Evolutionary conservation across 2,329 filamentous ascomycete species (phyloP).

Genomic region (Chrysosphaeria jannelii): DNA sequence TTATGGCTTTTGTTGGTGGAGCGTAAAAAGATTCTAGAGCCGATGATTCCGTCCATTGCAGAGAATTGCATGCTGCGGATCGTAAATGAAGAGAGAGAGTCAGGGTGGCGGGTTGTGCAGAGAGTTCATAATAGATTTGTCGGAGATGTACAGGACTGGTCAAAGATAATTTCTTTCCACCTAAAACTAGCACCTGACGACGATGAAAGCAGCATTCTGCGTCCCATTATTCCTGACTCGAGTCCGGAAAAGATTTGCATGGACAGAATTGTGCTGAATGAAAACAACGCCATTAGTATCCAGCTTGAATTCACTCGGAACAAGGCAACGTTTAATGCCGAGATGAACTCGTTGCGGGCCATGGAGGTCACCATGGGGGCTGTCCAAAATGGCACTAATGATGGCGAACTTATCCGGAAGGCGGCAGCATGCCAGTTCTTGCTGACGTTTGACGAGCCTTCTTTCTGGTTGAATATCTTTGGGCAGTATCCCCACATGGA

Average conservation of each 20-base stretch:
- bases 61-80: slow-evolving; percentile 3
- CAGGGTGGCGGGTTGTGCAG: slow-evolving; percentile 3
- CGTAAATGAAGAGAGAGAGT: slow-evolving; percentile 1
- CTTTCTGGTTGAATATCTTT: slow-evolving; percentile 5
- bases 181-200: slow-evolving; percentile 4
- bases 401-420: no score
- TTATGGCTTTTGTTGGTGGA: slow-evolving; percentile 5
- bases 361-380: no score
- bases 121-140: slow-evolving; percentile 4
- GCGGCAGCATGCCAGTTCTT: no score
- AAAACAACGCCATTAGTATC: no score
- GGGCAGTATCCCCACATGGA: slow-evolving; percentile 5
- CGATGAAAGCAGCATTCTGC: slow-evolving; percentile 4
- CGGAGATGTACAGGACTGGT: slow-evolving; percentile 1
- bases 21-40: background rate
- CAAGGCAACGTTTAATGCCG: no score
- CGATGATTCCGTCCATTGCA: slow-evolving; percentile 3
- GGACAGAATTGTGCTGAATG: slow-evolving; percentile 1
- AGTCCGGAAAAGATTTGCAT: background rate
- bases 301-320: no score
- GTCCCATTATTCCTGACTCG: background rate
- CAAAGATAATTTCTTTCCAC: slow-evolving; percentile 3
- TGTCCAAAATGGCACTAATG: no score
- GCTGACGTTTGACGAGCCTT: slow-evolving; percentile 5
- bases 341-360: no score